Conservation (phyloP, 768 basidiomycete genomes). For the Termitomyces sp. region DNA sequence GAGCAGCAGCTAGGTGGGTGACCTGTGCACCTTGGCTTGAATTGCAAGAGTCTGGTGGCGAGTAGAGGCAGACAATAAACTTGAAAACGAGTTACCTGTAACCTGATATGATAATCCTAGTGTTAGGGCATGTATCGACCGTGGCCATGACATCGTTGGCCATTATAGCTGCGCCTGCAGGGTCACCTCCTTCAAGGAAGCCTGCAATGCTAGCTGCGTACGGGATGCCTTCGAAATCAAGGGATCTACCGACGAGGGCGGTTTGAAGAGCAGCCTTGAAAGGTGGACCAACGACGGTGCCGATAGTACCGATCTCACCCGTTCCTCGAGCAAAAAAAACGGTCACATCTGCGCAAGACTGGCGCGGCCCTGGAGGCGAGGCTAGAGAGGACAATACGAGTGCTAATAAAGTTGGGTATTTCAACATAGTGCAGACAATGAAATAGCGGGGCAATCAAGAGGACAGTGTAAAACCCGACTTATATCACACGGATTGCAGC, state of each 20-base stretch:
- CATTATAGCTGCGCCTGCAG: conserved; percentile 28
- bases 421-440: conserved; percentile 9
- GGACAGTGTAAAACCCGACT: not conserved
- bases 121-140: conserved; percentile 25
- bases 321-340: conserved; percentile 36
- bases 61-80: not conserved
- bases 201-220: conserved; percentile 30
- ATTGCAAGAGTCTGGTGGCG: not conserved
- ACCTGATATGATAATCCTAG: conserved; percentile 28
- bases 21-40: conserved; percentile 29
- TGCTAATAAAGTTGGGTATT: conserved; percentile 10
- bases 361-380: conserved; percentile 15
- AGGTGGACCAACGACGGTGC: conserved; percentile 31
- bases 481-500: not conserved
- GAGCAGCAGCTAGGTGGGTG: conserved; percentile 29
- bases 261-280: conserved; percentile 24
- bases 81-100: conserved; percentile 21
- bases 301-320: conserved; percentile 25
- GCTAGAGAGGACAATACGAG: conserved; percentile 18
- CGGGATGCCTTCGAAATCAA: conserved; percentile 31
- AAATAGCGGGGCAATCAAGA: not conserved
- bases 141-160: conserved; percentile 22
- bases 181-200: conserved; percentile 33
- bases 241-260: conserved; percentile 22
- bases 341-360: conserved; percentile 25